Base-by-base conservation (phyloP, 2,329 filamentous ascomycete species). In the Clathrospora elynae region DNA sequence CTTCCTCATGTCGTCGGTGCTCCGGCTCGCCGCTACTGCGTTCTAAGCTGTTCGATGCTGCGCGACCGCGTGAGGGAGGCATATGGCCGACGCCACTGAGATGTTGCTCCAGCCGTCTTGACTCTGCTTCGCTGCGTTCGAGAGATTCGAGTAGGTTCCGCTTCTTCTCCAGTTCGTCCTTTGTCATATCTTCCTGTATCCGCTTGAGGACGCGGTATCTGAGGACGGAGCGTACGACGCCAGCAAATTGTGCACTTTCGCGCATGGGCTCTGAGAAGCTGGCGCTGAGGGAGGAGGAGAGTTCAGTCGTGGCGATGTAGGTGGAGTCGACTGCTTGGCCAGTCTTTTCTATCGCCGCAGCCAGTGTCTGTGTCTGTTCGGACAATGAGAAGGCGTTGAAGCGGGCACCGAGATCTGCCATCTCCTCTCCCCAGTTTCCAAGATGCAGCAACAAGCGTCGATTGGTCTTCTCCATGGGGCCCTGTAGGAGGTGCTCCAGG, bases 211-310 rank as follows among this genome's bases (percentile, higher is more conserved):
- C 86, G 11, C 93, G 80, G 67, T 96, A 99, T 53, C 88, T 83
- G 40, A 99, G 75, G 22, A 99, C 92, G 54, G 78, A 88, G 28
- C 91, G 84, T 3, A 99, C 93, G 1, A 99, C 90, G 8, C 93
- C 89, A 0, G 93, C 93, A 68, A 99, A 99, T 64, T 99, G 93
- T 9, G 93, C 91, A 61, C 90, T 95, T 73, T 99, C 93, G 41
- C 95, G 83, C 90, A 99, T 96, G 0, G 93, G 93, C 65, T 99
- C 95, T 0, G 95, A 90, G 65, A 99, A 99, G 55, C 84, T 93
- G 22, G 92, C 91, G 13, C 91, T 91, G n/a, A 99, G 75, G 0
- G 87, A 87, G 2, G 84, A 84, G 0, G 91, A 91, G 3, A 99
- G 76, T 66, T 99, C 93, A 61, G 95, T 89, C 0, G 92, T 97